Conservation (phyloP, 805 yeast genomes). For the Lipomyces yamadae region DNA sequence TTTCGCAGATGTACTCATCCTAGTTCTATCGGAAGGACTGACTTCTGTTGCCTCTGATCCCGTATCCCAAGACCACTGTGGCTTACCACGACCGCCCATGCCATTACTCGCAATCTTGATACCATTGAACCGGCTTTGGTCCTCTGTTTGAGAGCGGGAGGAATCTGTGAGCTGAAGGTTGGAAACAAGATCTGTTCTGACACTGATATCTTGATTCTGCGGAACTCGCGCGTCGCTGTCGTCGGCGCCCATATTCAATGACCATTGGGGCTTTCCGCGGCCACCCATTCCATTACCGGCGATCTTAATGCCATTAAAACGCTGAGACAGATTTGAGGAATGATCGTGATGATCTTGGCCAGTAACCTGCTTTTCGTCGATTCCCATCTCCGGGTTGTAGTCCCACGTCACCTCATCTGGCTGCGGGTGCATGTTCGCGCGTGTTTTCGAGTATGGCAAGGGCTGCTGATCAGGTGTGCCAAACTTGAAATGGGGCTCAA, state of each 20-base stretch:
- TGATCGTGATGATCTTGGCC: conserved; percentile 26
- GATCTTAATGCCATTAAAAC: conserved; percentile 23
- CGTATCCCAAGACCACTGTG: conserved; percentile 23
- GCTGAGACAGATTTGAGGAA: conserved; percentile 25
- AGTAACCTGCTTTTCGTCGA: conserved; percentile 7
- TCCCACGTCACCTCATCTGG: conserved; percentile 34
- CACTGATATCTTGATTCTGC: neutral
- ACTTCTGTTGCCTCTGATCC: neutral
- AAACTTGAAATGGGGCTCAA: conserved; percentile 32
- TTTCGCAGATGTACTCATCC: neutral
- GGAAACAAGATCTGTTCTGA: neutral
- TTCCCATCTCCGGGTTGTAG: conserved; percentile 16
- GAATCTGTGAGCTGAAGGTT: neutral
- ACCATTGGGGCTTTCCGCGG: conserved; percentile 23
- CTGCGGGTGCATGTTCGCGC: conserved; percentile 37
- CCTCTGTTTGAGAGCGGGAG: conserved; percentile 10
- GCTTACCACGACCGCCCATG: conserved; percentile 33
- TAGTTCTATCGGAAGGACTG: neutral
- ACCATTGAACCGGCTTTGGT: conserved; percentile 21
- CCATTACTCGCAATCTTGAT: conserved; percentile 35
- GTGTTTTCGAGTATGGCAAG: conserved; percentile 29
- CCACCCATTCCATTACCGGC: conserved; percentile 36
- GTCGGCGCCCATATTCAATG: conserved; percentile 15
- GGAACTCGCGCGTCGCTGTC: conserved; percentile 14
- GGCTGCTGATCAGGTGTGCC: conserved; percentile 32